Evolutionary conservation across 495 filamentous ascomycete genomes (phyloP), one percentile per base, ranked within the genome.

Genomic region (Aspergillus asperescens): DNA sequence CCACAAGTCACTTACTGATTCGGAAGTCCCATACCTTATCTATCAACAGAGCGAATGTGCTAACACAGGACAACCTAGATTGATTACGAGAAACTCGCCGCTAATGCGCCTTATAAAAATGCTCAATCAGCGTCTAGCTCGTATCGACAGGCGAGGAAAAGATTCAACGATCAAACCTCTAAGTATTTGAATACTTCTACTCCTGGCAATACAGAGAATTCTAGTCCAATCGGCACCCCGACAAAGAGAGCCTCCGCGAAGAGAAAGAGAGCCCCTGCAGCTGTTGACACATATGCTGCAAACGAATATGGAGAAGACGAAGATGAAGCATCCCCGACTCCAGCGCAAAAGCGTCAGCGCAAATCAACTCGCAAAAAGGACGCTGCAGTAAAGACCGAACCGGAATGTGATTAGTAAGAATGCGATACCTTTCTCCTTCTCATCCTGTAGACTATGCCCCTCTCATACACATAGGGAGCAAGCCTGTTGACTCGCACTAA

Each of bases 1-100:
- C 13, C 23, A 27, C 7, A 10, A 27, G 19, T 20, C 3, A 20
- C 15, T 15, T 18, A 9, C 37, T 19, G 3, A 40, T 10, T 1
- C 19, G 23, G 8, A 42, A 25, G n/a, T 13, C n/a, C 16, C 25
- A 13, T n/a, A n/a, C 15, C 42, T 34, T 20, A 13, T n/a, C 41
- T 24, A 48, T 7, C 15, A 39, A 39, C 7, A 13, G 9, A 48
- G 25, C 22, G 18, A 28, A 38, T 28, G 3, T 15, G 16, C 31
- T 49, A 22, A 37, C 27, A 35, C 15, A 5, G 38, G 23, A 41
- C 25, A 29, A 28, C 15, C 16, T 48, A 77, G 74, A 40, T 76
- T 13, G 69, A 78, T 56, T 60, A 52, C 50, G 60, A 67, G 5
- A 71, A 70, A 46, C 29, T 78, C 7, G 64, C 67, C 7, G 23